Evolutionary conservation across 202 grass and related monocot genomes (phyloP), one percentile per base, ranked within the genome.

Genomic region (Zizania palustris): DNA sequence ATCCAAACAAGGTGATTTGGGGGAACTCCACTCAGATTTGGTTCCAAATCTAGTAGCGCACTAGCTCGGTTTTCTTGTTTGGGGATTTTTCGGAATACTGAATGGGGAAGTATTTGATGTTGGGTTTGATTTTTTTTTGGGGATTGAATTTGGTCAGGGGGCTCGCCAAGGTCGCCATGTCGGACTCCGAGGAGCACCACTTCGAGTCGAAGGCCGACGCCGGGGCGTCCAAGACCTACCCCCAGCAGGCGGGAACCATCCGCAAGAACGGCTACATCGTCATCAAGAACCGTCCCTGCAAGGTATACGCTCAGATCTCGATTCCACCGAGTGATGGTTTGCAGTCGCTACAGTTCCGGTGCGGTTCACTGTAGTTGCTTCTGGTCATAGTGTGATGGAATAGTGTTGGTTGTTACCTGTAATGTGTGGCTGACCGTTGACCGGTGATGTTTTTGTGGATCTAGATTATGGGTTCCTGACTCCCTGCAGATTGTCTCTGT

Each of bases 131-230:
- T 60, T 37, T 14, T 7, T 63, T 48, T 43, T 67, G 64, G 37
- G 53, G 58, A 59, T 53, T 82, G 77, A 65, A 13, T 80, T 59
- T 41, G 9, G 6, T 60, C 50, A 66, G 70, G 78, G 55, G 38
- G 34, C 7, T 55, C 2, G 60, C 16, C 21, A 9, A 60, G 75
- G 11, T 75, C 58, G 56, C 59, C 80, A 97, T 97, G 94, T 97
- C 94, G 64, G 94, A 97, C 70, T 83, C 80, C 9, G 94, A 97
- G 86, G 93, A 97, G 69, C 94, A 92, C 79, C 94, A 97, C 18
- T 93, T 97, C 72, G 88, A 97, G 74, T 97, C 90, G 58, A 97
- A 96, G 90, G 89, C 93, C 9, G 93, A 97, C 22, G 87, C 93
- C 1, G 93, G 90, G 9, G 93, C 93, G 65, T 97, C 93, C 66